Evolutionary conservation across 2,329 filamentous ascomycete genomes (phyloP).

Genomic region (Huntiella bhutanensis): DNA sequence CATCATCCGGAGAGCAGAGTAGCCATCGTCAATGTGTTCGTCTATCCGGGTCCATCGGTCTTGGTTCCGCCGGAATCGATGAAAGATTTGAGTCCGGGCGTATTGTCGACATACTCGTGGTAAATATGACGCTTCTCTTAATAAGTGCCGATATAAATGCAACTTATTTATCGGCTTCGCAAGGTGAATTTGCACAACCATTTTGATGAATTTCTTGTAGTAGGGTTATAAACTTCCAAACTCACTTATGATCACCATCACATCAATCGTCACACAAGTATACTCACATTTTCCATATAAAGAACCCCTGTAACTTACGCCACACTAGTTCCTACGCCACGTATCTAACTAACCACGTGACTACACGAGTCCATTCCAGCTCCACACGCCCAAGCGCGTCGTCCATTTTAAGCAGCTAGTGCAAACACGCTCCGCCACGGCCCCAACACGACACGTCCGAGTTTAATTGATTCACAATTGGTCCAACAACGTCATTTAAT

Average conservation of each 20-base stretch:
- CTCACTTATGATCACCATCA: too few species aligned
- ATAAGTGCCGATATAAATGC: constrained; percentile 37
- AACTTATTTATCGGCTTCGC: constrained; percentile 16
- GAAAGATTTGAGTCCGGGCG: constrained; percentile 24
- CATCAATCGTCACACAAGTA: too few species aligned
- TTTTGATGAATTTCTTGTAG: background rate
- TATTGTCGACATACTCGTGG: constrained; percentile 30
- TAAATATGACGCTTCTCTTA: constrained; percentile 42
- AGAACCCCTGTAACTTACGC: too few species aligned
- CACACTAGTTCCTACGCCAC: background rate
- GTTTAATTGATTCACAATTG: background rate
- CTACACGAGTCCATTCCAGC: background rate
- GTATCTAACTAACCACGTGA: background rate
- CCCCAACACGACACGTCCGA: constrained; percentile 28
- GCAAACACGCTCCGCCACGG: constrained; percentile 12
- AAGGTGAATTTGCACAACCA: constrained; percentile 17
- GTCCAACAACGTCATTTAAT: background rate
- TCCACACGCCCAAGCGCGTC: background rate
- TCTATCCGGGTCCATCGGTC: constrained; percentile 16
- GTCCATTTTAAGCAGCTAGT: constrained; percentile 1
- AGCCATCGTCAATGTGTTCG: constrained; percentile 23
- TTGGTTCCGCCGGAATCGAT: constrained; percentile 26
- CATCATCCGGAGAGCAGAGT: constrained; percentile 26
- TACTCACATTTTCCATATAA: too few species aligned
- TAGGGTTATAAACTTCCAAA: too few species aligned